Evolutionary conservation across 108 stramenopile species (phyloP).

Genomic region (Nitzschia putrida): DNA sequence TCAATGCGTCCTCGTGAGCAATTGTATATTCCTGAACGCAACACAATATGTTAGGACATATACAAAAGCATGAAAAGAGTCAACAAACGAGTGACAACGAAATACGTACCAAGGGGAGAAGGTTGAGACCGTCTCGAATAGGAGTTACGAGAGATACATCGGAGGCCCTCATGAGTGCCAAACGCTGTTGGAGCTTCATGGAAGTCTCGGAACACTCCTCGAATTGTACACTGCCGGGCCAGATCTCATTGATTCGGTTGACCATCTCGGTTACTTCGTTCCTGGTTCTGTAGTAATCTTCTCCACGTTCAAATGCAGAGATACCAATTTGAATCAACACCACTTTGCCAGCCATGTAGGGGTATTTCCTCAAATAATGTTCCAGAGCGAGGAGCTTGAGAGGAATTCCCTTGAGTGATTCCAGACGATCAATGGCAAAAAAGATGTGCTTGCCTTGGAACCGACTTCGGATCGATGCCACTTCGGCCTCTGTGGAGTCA

Average conservation of each 20-base stretch:
- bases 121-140: conserved; percentile 95
- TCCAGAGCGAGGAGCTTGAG: conserved; percentile 95
- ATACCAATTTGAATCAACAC: conserved; percentile 96
- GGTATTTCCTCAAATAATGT: conserved; percentile 85
- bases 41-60: too few species aligned
- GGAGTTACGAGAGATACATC: conserved; percentile 92
- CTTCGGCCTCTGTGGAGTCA: conserved; percentile 57
- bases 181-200: conserved; percentile 80
- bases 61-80: conserved; percentile 43
- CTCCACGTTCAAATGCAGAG: conserved; percentile 81
- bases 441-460: conserved; percentile 84
- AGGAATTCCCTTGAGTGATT: conserved; percentile 94
- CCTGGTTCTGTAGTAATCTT: conserved; percentile 81
- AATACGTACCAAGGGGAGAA: conserved; percentile 88
- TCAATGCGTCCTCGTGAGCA: conserved; percentile 93
- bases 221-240: conserved; percentile 89
- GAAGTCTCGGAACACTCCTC: conserved; percentile 79
- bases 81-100: conserved; percentile 51
- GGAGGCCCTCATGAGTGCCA: conserved; percentile 81
- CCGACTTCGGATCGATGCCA: conserved; percentile 60
- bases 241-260: conserved; percentile 76
- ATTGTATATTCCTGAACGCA: conserved; percentile 83
- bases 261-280: conserved; percentile 83
- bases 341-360: conserved; percentile 88
- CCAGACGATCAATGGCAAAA: conserved; percentile 92